Evolutionary conservation across 345 rosid genomes (phyloP), one percentile per base, ranked within the genome.

Genomic region (Nephelium lappaceum): DNA sequence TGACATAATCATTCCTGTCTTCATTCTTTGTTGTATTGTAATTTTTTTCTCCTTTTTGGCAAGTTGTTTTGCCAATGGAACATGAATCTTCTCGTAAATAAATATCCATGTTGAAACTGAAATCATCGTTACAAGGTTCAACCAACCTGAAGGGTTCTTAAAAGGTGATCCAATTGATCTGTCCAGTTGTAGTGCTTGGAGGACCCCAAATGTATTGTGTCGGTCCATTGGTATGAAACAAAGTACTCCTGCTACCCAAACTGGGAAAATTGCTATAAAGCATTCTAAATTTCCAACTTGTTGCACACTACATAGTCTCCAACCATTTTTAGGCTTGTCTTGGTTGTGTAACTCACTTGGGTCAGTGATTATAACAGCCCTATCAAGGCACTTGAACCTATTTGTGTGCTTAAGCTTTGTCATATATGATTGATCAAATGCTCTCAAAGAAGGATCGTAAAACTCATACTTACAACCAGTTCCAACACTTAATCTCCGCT

Each of bases 221-320:
- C 91, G 96, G 51, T 93, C 96, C 78, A 87, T 90, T 8, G 88
- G 62, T 27, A 93, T 79, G 82, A 88, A 93, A 78, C 91, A 90
- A 2, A 81, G 86, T 23, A 92, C 88, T 57, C 94, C 94, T 0
- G 97, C 62, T 8, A 83, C 47, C 94, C 92, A 89, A 75, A 90
- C 91, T 0, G 97, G 95, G 69, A 81, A 77, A 53, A 88, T 62
- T 4, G 77, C 87, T 18, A 90, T 23, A 41, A 91, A 72, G 25
- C 88, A 86, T 72, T 91, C 91, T 64, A 92, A 71, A 47, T 86
- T 85, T 69, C 92, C 93, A 31, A 93, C 95, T 66, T 89, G 89
- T 6, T 89, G 93, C 11, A 92, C 31, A 25, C 89, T 88, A 16
- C 97, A 89, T 55, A 92, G 69, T 69, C 88, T 86, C 97, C 93